These are phyloP conservation scores for Heliamphora pulchella DNA, from an alignment of 179 eudicot genomes.

Conservation along the genomic window DNA sequence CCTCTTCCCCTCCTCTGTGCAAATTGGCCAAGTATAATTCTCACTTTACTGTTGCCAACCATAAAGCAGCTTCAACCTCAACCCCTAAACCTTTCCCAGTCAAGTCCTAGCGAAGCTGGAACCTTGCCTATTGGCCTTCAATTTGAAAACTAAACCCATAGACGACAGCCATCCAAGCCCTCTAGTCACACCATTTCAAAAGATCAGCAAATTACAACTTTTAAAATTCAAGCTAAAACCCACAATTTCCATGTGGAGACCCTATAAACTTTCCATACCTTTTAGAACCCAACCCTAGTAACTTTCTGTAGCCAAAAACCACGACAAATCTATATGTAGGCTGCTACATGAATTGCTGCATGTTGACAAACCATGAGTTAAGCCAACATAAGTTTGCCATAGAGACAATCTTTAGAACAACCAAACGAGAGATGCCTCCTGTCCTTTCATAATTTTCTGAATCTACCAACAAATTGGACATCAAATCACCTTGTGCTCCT, in stretches of 20 bases:
- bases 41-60: background rate
- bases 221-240: background rate
- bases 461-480: background rate
- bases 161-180: conserved; percentile 1
- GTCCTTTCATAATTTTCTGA: background rate
- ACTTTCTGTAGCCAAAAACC: background rate
- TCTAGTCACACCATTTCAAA: background rate
- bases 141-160: background rate
- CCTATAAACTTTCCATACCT: background rate
- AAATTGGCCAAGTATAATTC: background rate
- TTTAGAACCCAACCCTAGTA: background rate
- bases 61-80: background rate
- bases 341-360: background rate
- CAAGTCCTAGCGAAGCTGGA: background rate
- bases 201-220: background rate
- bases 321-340: background rate
- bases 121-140: conserved; percentile 7
- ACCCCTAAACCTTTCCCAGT: background rate
- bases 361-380: background rate
- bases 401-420: background rate
- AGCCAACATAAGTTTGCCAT: background rate
- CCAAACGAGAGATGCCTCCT: background rate
- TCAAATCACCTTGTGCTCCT: too few species aligned
- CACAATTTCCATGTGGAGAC: background rate
- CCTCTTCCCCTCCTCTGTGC: background rate